Evolutionary conservation across 257 asterid genomes (phyloP), one percentile per base, ranked within the genome.

Genomic region (Penstemon barbatus): DNA sequence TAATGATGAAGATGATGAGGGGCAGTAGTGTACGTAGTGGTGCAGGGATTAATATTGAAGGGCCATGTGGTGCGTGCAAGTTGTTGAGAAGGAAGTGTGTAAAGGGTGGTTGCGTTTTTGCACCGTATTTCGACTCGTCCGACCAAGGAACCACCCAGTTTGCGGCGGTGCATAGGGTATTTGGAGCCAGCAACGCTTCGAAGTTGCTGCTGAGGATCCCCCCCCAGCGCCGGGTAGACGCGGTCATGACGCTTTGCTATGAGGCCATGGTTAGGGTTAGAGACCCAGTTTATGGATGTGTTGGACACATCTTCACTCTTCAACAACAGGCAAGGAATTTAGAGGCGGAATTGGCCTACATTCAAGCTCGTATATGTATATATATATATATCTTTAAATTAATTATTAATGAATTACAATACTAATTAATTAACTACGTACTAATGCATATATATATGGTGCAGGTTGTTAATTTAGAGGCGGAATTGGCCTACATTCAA

Each of bases 291-390:
- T 84, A 87, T 53, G 94, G 94, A 59, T 87, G 90, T 45, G 94
- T 84, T 59, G 88, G 56, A 18, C 88, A 84, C 64, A 82, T 87
- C 61, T 82, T 87, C 72, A 52, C 94, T 13, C 85, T 84, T 46
- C 94, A 87, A 60, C 90, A 87, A 39, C 88, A 87, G 90, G 93
- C 76, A n/a, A n/a, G n/a, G n/a, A n/a, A n/a, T n/a, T n/a, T n/a
- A n/a, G n/a, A n/a, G n/a, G n/a, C n/a, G n/a, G n/a, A n/a, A n/a
- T n/a, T n/a, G n/a, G n/a, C n/a, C n/a, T n/a, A n/a, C n/a, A n/a
- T n/a, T n/a, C n/a, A n/a, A n/a, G n/a, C n/a, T n/a, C n/a, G n/a
- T n/a, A n/a, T n/a, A n/a, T n/a, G n/a, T n/a, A 9, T 46, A 25
- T 46, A 46, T 6, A 3, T 6, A 6, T 46, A 46, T 5, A 6